Percentiles rank a stretch among this genome's conserved stretches.
Evolutionary conservation across 306 rosid species (phyloP).

Genomic region (Bauhinia variegata): DNA sequence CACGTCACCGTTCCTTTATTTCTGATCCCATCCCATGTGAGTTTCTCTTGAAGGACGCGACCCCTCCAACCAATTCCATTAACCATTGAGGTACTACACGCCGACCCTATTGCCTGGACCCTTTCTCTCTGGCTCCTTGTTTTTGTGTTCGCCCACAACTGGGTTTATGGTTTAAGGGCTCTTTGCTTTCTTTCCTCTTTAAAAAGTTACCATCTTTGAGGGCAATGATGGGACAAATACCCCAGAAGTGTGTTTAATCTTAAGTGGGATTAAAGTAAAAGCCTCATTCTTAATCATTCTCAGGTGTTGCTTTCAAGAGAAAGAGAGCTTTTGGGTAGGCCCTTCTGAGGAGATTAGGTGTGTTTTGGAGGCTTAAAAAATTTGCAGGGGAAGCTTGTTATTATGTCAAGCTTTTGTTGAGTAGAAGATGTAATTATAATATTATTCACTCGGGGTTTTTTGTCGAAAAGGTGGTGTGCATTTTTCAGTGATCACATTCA

Average conservation of each 20-base stretch:
- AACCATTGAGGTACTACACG: slow-evolving; percentile 46
- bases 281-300: slow-evolving; percentile 52
- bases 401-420: slow-evolving; percentile 32
- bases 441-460: slow-evolving; percentile 17
- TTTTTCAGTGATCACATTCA: slow-evolving; percentile 39
- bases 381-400: slow-evolving; percentile 41
- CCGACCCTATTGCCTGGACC: slow-evolving; percentile 28
- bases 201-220: slow-evolving; percentile 18
- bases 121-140: slow-evolving; percentile 46
- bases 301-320: slow-evolving; percentile 44
- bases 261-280: slow-evolving; percentile 51
- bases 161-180: slow-evolving; percentile 27
- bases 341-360: slow-evolving; percentile 43
- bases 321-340: slow-evolving; percentile 31
- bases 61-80: slow-evolving; percentile 50
- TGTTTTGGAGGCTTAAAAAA: slow-evolving; percentile 36
- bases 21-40: slow-evolving; percentile 90
- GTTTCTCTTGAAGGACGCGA: slow-evolving; percentile 55
- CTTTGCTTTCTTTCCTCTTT: slow-evolving; percentile 21
- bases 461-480: slow-evolving; percentile 37
- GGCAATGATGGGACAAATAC: slow-evolving; percentile 39
- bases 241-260: slow-evolving; percentile 27
- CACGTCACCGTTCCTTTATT: slow-evolving; percentile 52
- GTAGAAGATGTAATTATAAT: slow-evolving; percentile 21
- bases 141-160: slow-evolving; percentile 36